Conservation (phyloP, 345 rosid genomes). For the Salix brachista region DNA sequence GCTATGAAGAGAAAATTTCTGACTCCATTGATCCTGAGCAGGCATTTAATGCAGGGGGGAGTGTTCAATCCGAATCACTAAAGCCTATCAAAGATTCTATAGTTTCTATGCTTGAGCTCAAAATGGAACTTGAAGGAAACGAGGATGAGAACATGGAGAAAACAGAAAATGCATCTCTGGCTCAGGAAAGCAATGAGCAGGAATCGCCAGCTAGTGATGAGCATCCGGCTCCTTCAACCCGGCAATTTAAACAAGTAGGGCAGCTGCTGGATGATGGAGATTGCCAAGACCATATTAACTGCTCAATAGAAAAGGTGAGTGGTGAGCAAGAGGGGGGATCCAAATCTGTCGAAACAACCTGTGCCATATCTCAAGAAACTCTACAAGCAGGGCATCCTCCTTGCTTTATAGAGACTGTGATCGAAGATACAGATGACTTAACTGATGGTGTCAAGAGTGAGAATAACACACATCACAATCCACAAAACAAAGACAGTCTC, state of each 20-base stretch:
- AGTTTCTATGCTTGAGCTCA: slow-evolving; percentile 52
- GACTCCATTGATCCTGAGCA: slow-evolving; percentile 31
- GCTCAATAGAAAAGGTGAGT: slow-evolving; percentile 52
- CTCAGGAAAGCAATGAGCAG: slow-evolving; percentile 33
- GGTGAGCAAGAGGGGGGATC: slow-evolving; percentile 68
- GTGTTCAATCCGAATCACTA: slow-evolving; percentile 47
- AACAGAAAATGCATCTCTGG: slow-evolving; percentile 25
- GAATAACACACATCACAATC: slow-evolving; percentile 11
- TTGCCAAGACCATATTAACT: slow-evolving; percentile 58
- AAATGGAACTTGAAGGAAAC: slow-evolving; percentile 30
- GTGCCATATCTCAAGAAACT: slow-evolving; percentile 34
- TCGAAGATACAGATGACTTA: slow-evolving; percentile 49
- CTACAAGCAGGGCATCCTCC: slow-evolving; percentile 22
- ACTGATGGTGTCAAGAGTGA: slow-evolving; percentile 34
- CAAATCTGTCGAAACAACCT: slow-evolving; percentile 84
- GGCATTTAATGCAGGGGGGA: slow-evolving; percentile 74
- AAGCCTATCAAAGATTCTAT: slow-evolving; percentile 71
- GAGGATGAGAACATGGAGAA: slow-evolving; percentile 22
- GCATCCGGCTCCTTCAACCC: slow-evolving; percentile 84
- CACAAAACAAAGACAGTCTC: slow-evolving; percentile 29
- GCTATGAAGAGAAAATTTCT: slow-evolving; percentile 9
- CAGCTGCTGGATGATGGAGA: slow-evolving; percentile 60
- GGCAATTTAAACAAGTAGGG: slow-evolving; percentile 59
- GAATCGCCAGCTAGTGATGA: slow-evolving; percentile 39
- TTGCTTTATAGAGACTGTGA: slow-evolving; percentile 15